Base-by-base conservation (phyloP, 1,284 basidiomycete genomes). In the Cutaneotrichosporon sp. region DNA sequence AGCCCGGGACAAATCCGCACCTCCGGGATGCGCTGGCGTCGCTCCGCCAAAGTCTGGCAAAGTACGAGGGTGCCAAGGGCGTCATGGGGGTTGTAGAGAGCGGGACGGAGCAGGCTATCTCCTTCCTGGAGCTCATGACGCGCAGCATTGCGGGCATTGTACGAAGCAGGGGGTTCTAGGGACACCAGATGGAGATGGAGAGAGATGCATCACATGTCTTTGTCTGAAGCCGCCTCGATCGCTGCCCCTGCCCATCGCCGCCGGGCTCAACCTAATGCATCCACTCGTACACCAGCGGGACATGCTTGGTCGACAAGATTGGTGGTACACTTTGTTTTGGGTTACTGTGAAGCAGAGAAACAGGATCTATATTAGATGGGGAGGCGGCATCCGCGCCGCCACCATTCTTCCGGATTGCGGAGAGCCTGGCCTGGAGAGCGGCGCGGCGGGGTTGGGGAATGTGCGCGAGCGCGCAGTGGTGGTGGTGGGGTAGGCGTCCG, bases 111-210 rank as follows among this genome's bases (percentile, higher is more conserved):
- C 49, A 60, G 9, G 50, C 54, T 3, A 61, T 66, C 49, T 59
- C 61, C 3, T 65, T 67, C 35, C 5, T 67, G 16, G 66, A 67
- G 39, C 65, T 63, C 46, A 51, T 61, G 10, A 60, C 56, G 2
- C 57, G 61, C 29, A 67, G 62, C 20, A 55, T 61, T 33, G 54
- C 58, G 0, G 69, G 71, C 20, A 48, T 71, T 19, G 59, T 67
- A 38, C 53, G 61, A 38, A 70, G 67, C 49, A 52, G 70, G 19
- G 65, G 66, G 20, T 64, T 62, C 46, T 71, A 44, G 27, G 29
- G 10, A 14, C 29, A 31, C 27, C 29, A 14, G 29, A 31, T 3
- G 29, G 2, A 3, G 29, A 31, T 31, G 14, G 29, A 31, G 29
- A 31, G 29, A n/a, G n/a, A n/a, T n/a, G n/a, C n/a, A n/a, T n/a